Evolutionary conservation across 2,329 filamentous ascomycete species (phyloP), one percentile per base, ranked within the genome.

Genomic region (Nigrospora oryzae): DNA sequence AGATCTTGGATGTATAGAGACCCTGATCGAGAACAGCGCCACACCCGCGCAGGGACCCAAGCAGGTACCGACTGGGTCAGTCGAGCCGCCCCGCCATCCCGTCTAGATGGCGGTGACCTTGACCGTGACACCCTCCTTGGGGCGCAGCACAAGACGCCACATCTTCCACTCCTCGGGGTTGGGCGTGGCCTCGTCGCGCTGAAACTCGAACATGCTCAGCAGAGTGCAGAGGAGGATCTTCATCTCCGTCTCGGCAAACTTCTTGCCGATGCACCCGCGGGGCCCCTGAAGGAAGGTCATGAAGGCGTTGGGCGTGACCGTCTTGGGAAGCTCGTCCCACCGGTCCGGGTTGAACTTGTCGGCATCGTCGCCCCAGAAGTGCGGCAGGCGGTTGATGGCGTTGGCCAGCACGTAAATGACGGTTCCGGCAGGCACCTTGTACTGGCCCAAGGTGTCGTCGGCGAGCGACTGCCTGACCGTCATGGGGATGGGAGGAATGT

Each of bases 91-190:
- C 5, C 8, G 23, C 23, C 23, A 28, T 7, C 23, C 10, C 14
- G 11, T 23, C 40, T 46, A 56, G 15, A 56, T 51, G n/a, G 53
- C 53, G 11, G 56, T 62, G 11, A 63, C 60, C 52, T 62, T 65
- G 43, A 70, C 58, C 2, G 56, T 60, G 13, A 69, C 60, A 23
- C 69, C 68, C 48, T 69, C 63, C 56, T 63, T 65, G 2, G 69
- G 69, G 44, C 68, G 56, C 52, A 72, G 50, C 14, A 71, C 68
- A 51, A 28, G 40, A 33, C 67, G 60, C 69, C 69, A 71, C 68
- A 71, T 71, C 60, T 72, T 72, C 60, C 66, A 63, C 13, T 62
- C 57, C 55, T 71, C 69, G 10, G 68, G 69, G 50, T 71, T 63
- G 4, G 58, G 55, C 7, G 63, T 57, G 28, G 49, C 52, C 31